Evolutionary conservation across 2,329 filamentous ascomycete species (phyloP).

Genomic region (Leptoxyphium fumago): DNA sequence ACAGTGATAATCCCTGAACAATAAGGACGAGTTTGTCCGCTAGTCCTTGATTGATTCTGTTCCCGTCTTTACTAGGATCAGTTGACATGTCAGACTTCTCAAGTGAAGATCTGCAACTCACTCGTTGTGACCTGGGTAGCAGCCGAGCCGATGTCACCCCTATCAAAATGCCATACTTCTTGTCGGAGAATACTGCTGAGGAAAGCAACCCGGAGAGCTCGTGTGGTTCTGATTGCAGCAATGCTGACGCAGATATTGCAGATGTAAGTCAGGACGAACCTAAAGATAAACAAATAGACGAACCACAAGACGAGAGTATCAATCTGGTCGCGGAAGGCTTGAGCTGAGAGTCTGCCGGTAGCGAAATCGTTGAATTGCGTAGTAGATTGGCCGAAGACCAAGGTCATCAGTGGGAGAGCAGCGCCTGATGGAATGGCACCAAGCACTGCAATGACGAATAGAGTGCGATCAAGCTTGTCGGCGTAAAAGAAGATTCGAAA

Average conservation of each 20-base stretch:
- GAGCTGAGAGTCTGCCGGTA: background rate
- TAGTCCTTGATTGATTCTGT: conserved; percentile 17
- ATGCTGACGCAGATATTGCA: conserved; percentile 24
- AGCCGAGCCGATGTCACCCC: conserved; percentile 36
- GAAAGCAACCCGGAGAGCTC: conserved; percentile 41
- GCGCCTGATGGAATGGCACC: conserved; percentile 1
- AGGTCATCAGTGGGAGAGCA: conserved; percentile 3
- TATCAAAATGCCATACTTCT: conserved; percentile 50
- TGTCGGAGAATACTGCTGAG: conserved; percentile 47
- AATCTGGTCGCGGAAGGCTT: background rate
- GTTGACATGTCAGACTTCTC: conserved; percentile 2
- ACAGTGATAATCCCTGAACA: conserved; percentile 7
- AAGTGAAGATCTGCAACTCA: conserved; percentile 1
- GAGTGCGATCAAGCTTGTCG: background rate
- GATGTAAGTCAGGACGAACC: conserved; percentile 3
- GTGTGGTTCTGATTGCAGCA: conserved; percentile 33
- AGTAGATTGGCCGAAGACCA: conserved; percentile 33
- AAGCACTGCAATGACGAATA: background rate
- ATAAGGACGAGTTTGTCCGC: conserved; percentile 17
- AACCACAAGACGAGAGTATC: conserved; percentile 22
- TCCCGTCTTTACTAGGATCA: conserved; percentile 30
- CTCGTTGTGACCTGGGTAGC: conserved; percentile 38
- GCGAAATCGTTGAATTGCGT: conserved; percentile 20
- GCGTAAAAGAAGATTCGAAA: background rate
- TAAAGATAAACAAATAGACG: conserved; percentile 3